Percentiles rank a stretch among this genome's conserved stretches.
phyloP scores from a whole-genome alignment of 176 grass and related monocot species.

The Ensete ventricosum region DNA sequence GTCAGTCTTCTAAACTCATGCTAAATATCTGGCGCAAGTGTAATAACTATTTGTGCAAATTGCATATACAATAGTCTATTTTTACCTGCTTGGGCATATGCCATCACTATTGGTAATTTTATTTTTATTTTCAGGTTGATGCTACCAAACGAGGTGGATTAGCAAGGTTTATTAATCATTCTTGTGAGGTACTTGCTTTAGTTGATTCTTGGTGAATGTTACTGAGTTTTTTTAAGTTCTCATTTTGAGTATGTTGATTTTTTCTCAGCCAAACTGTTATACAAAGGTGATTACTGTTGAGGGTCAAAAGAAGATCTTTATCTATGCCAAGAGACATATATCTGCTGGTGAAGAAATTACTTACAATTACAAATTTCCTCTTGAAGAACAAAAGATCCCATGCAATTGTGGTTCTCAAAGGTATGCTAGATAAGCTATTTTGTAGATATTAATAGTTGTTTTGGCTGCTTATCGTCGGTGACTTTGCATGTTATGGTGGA shows the following conservation, averaged over 20 bases:
- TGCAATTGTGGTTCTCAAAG: slow-evolving; percentile 90
- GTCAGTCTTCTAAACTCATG: too few species aligned
- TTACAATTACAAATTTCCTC: slow-evolving; percentile 97
- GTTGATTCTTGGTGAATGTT: slow-evolving; percentile 6
- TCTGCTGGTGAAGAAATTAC: slow-evolving; percentile 84
- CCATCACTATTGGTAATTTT: slow-evolving; percentile 15
- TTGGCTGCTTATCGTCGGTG: neutral
- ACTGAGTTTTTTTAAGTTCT: neutral
- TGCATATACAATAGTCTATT: neutral
- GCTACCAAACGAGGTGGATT: slow-evolving; percentile 88
- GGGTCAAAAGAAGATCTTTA: slow-evolving; percentile 97
- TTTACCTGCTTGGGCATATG: neutral
- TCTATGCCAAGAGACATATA: slow-evolving; percentile 92
- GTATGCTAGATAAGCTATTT: slow-evolving; percentile 23
- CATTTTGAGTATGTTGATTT: neutral
- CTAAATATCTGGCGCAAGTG: neutral
- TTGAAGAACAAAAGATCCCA: slow-evolving; percentile 91
- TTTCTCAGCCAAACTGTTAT: slow-evolving; percentile 84
- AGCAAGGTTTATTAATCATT: slow-evolving; percentile 99
- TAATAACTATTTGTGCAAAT: neutral
- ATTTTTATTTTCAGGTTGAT: slow-evolving; percentile 68
- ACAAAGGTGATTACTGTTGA: slow-evolving; percentile 93
- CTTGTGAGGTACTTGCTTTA: slow-evolving; percentile 54
- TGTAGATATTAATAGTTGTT: neutral
- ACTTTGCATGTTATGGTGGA: neutral